A percentile compares a stretch with the other conserved stretches of the same genome.
These are phyloP conservation scores for Candida argentea DNA, from an alignment of 805 yeast species.

Conservation along the genomic window DNA sequence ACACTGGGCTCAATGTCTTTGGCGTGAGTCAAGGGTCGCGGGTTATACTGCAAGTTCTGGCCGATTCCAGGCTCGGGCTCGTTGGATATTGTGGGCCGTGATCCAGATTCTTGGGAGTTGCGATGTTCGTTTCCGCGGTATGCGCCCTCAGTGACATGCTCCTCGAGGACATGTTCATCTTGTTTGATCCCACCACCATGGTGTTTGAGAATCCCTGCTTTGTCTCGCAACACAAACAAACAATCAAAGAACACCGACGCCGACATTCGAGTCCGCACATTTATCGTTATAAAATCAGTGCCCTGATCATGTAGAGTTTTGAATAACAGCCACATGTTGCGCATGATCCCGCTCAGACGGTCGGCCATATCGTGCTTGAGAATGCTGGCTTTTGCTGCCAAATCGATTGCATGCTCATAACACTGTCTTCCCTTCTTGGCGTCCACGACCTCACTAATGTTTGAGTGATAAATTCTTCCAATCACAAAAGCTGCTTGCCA, in stretches of 20 bases:
- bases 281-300: conserved; percentile 33
- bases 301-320: conserved; percentile 51
- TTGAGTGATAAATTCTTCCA: conserved; percentile 68
- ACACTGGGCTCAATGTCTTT: conserved; percentile 64
- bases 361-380: conserved; percentile 88
- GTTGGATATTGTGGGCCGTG: conserved; percentile 2
- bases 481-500: conserved; percentile 92
- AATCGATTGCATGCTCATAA: conserved; percentile 54
- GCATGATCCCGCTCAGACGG: conserved; percentile 88
- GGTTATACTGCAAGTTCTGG: no score
- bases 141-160: conserved; percentile 15
- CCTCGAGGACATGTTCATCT: conserved; percentile 8
- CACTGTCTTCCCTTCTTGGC: conserved; percentile 59
- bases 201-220: conserved; percentile 71
- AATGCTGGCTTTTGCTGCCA: conserved; percentile 73
- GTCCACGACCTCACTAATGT: conserved; percentile 58
- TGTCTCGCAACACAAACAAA: conserved; percentile 72
- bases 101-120: conserved; percentile 15
- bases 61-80: conserved; percentile 18
- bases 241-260: conserved; percentile 92
- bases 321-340: conserved; percentile 86
- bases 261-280: conserved; percentile 76
- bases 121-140: conserved; percentile 18
- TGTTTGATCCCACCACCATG: conserved; percentile 16
- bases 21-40: conserved; percentile 43